Evolutionary conservation across 345 rosid species (phyloP).

Genomic region (Syzygium jambos): DNA sequence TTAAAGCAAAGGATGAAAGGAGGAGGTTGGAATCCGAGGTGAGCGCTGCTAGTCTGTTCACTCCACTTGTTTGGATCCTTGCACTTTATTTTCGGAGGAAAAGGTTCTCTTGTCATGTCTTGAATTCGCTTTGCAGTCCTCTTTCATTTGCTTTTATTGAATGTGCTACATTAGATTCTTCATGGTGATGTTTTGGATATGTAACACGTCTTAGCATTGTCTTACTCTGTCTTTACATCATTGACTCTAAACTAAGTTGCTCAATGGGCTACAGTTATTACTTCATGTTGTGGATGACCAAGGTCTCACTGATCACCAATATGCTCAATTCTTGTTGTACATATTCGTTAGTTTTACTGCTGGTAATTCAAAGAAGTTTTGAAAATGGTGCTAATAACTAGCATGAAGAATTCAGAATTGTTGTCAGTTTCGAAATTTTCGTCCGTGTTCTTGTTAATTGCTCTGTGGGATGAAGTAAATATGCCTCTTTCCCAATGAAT

Average conservation of each 20-base stretch:
- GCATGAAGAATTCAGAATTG: background rate
- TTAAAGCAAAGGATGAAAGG: slow-evolving; percentile 73
- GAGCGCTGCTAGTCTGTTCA: slow-evolving; percentile 8
- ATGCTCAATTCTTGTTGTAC: background rate
- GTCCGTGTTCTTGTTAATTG: background rate
- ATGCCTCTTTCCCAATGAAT: background rate
- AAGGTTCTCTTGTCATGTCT: background rate
- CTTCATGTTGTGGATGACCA: background rate
- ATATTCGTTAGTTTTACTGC: background rate
- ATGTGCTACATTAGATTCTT: background rate
- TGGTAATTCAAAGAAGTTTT: background rate
- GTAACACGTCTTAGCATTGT: background rate
- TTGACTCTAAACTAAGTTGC: background rate
- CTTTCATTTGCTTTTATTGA: background rate
- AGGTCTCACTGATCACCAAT: background rate
- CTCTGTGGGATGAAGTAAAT: background rate
- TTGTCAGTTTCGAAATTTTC: background rate
- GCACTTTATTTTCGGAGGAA: background rate
- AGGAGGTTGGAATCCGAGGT: slow-evolving; percentile 87
- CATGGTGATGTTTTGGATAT: background rate
- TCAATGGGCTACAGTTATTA: background rate
- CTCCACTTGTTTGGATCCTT: background rate
- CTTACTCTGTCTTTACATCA: background rate
- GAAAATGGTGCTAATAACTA: background rate
- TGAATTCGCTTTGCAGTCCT: background rate